phyloP scores from a whole-genome alignment of 345 rosid genomes.

The Brassica juncea region DNA sequence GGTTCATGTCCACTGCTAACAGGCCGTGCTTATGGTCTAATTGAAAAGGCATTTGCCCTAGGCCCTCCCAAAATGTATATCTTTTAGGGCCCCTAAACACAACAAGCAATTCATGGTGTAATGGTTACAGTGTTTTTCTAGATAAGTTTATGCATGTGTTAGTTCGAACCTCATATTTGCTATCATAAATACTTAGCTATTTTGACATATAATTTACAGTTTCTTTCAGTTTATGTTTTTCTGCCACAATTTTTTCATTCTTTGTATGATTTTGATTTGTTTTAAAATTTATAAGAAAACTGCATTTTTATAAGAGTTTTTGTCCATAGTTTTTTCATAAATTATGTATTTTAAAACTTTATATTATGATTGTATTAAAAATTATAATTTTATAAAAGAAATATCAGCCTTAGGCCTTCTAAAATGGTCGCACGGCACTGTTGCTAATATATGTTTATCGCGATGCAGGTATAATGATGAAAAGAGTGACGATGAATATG shows the following conservation, averaged over 20 bases:
- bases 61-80: too few relatives aligned
- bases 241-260: not conserved
- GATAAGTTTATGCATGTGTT: not conserved
- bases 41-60: too few relatives aligned
- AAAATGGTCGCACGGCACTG: too few relatives aligned
- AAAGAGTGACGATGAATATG: conserved; percentile 16
- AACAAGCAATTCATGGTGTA: not conserved
- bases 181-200: too few relatives aligned
- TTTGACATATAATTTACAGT: not conserved
- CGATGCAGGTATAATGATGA: conserved; percentile 14
- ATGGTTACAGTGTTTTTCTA: not conserved
- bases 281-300: not conserved
- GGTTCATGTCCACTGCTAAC: not conserved
- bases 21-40: too few relatives aligned
- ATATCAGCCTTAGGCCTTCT: too few relatives aligned
- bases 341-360: not conserved
- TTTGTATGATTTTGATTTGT: not conserved
- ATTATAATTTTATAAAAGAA: too few relatives aligned
- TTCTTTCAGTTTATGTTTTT: not conserved
- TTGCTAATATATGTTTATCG: not conserved
- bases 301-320: not conserved
- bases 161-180: not conserved
- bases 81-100: not conserved
- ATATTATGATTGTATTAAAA: not conserved
- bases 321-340: not conserved